Evolutionary conservation across 352 stramenopile species (phyloP).

Genomic region (Globisporangium ultimum): DNA sequence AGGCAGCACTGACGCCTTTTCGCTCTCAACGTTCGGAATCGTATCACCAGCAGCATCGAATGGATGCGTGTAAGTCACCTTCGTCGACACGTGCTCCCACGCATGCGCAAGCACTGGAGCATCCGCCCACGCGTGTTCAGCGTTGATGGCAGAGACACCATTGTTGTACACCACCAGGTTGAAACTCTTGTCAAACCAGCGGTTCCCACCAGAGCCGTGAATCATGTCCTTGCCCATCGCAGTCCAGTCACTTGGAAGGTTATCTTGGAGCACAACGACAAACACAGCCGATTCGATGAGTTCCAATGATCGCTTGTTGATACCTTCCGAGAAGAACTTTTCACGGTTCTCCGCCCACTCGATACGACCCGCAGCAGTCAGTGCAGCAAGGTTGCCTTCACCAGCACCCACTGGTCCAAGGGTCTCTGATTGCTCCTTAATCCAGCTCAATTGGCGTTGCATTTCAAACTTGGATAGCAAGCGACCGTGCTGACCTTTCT

Average conservation of each 20-base stretch:
- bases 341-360: slow-evolving; percentile 89
- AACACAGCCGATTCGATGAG: slow-evolving; percentile 79
- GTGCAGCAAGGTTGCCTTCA: slow-evolving; percentile 62
- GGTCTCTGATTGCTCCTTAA: slow-evolving; percentile 42
- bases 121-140: slow-evolving; percentile 93
- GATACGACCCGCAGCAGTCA: slow-evolving; percentile 83
- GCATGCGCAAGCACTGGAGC: slow-evolving; percentile 84
- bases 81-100: slow-evolving; percentile 78
- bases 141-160: slow-evolving; percentile 91
- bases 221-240: slow-evolving; percentile 77
- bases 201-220: slow-evolving; percentile 88
- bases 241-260: slow-evolving; percentile 53
- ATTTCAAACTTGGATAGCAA: slow-evolving; percentile 76
- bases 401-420: slow-evolving; percentile 27
- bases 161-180: slow-evolving; percentile 95
- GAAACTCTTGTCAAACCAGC: slow-evolving; percentile 98
- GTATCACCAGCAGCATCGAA: slow-evolving; percentile 59
- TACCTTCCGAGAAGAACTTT: slow-evolving; percentile 81
- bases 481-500: slow-evolving; percentile 74
- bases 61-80: slow-evolving; percentile 40
- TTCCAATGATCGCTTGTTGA: slow-evolving; percentile 85
- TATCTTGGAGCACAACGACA: slow-evolving; percentile 71
- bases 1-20: slow-evolving; percentile 45
- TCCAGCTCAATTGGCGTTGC: slow-evolving; percentile 76
- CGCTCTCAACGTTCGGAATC: slow-evolving; percentile 34